phyloP scores from a whole-genome alignment of 2,329 filamentous ascomycete genomes.

The Fonsecaea multimorphosa region DNA sequence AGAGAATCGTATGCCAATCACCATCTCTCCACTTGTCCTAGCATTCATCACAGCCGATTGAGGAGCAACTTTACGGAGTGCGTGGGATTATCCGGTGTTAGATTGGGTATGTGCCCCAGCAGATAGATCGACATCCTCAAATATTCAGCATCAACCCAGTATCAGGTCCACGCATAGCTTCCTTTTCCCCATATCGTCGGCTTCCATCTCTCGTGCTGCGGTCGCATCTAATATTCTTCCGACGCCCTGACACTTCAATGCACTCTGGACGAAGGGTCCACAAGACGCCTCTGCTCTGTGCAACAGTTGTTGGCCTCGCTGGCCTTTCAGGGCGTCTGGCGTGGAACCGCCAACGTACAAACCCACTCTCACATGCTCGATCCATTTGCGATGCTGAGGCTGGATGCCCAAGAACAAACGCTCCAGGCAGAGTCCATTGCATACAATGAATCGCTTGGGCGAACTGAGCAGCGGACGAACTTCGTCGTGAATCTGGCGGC shows the following conservation, averaged over 20 bases:
- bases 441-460: slow-evolving; percentile 22
- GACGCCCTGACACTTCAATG: slow-evolving; percentile 24
- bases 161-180: slow-evolving; percentile 23
- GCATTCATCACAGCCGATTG: background rate
- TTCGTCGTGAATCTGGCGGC: slow-evolving; percentile 26
- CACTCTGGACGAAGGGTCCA: slow-evolving; percentile 24
- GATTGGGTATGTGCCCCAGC: background rate
- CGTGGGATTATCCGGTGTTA: background rate
- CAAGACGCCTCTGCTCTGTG: slow-evolving; percentile 20
- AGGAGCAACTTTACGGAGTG: background rate
- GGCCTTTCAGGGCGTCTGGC: background rate
- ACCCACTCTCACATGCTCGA: slow-evolving; percentile 20
- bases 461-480: slow-evolving; percentile 17
- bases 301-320: slow-evolving; percentile 15
- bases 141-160: slow-evolving; percentile 4
- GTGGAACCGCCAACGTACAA: slow-evolving; percentile 20
- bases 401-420: slow-evolving; percentile 18
- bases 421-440: slow-evolving; percentile 28
- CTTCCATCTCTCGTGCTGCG: slow-evolving; percentile 9
- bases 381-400: slow-evolving; percentile 13
- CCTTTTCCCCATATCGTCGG: slow-evolving; percentile 11
- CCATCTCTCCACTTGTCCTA: background rate
- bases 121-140: background rate
- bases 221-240: slow-evolving; percentile 14
- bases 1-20: background rate